A percentile compares a stretch with the other conserved stretches of the same genome.
These are phyloP conservation scores for Metschnikowia shivogae DNA, from an alignment of 805 yeast species.

Conservation along the genomic window DNA sequence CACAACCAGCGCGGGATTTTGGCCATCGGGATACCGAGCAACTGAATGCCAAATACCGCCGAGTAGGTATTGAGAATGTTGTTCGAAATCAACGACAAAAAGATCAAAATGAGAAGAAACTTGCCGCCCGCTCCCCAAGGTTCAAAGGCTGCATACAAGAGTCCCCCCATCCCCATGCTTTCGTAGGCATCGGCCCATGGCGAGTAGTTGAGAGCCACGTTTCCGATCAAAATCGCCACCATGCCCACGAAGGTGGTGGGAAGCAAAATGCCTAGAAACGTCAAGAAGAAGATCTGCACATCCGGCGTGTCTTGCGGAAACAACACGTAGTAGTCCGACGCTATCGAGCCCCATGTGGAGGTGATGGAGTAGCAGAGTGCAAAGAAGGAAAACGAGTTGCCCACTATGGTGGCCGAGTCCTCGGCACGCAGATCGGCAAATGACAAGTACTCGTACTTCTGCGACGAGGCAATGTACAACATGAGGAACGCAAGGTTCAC, in stretches of 20 bases:
- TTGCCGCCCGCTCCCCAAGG: slow-evolving; percentile 81
- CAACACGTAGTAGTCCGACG: slow-evolving; percentile 78
- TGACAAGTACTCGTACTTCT: slow-evolving; percentile 37
- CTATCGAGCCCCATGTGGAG: slow-evolving; percentile 85
- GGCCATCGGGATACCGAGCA: slow-evolving; percentile 51
- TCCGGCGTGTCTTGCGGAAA: slow-evolving; percentile 71
- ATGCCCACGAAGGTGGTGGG: slow-evolving; percentile 78
- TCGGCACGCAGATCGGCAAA: slow-evolving; percentile 17
- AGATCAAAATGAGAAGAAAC: slow-evolving; percentile 63
- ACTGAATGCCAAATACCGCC: slow-evolving; percentile 74
- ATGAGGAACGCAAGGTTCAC: slow-evolving; percentile 63
- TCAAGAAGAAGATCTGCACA: slow-evolving; percentile 49
- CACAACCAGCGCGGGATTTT: slow-evolving; percentile 76
- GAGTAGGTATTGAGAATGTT: slow-evolving; percentile 79
- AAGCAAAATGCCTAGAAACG: slow-evolving; percentile 60
- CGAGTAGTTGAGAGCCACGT: slow-evolving; percentile 54
- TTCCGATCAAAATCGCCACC: slow-evolving; percentile 66
- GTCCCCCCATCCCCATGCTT: slow-evolving; percentile 68
- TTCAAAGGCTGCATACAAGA: slow-evolving; percentile 56
- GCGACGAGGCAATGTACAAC: slow-evolving; percentile 59
- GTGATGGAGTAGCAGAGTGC: slow-evolving; percentile 73
- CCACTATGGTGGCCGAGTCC: slow-evolving; percentile 42
- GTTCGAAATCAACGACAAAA: slow-evolving; percentile 74
- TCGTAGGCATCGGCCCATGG: slow-evolving; percentile 59
- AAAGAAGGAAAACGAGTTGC: slow-evolving; percentile 71